Evolutionary conservation across 805 yeast species (phyloP).

Genomic region (Citeromyces nyonsensis): DNA sequence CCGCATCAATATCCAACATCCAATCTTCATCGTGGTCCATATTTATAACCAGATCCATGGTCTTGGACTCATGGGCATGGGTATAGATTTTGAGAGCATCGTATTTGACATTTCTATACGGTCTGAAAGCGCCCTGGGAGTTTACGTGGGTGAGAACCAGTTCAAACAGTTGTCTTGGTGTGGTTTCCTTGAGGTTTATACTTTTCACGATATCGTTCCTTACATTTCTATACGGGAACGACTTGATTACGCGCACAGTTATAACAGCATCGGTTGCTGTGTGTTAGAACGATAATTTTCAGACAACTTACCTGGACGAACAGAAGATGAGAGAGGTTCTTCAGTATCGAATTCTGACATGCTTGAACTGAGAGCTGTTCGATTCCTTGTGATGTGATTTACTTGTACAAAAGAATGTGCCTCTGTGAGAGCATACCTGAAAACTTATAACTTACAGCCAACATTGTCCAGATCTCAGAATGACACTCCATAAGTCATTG

Average conservation of each 20-base stretch:
- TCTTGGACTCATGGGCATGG: conserved; percentile 89
- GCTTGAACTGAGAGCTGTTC: too few relatives aligned
- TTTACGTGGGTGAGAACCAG: conserved; percentile 25
- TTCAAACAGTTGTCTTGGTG: conserved; percentile 48
- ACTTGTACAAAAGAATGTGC: too few relatives aligned
- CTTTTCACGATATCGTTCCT: conserved; percentile 56
- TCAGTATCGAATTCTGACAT: conserved; percentile 22
- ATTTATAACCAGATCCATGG: conserved; percentile 83
- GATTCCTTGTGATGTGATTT: too few relatives aligned
- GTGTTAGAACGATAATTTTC: background rate
- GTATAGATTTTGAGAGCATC: conserved; percentile 79
- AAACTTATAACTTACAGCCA: too few relatives aligned
- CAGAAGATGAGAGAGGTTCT: conserved; percentile 72
- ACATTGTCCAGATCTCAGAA: too few relatives aligned
- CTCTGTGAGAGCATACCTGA: too few relatives aligned
- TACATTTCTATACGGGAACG: conserved; percentile 84
- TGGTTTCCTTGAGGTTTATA: conserved; percentile 55
- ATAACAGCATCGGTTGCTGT: conserved; percentile 50
- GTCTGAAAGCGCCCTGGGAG: conserved; percentile 58
- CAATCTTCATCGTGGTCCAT: conserved; percentile 72
- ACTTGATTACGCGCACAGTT: conserved; percentile 78
- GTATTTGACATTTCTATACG: conserved; percentile 62
- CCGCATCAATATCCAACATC: conserved; percentile 31
- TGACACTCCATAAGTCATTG: too few relatives aligned
- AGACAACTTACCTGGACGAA: conserved; percentile 37